Evolutionary conservation across 805 yeast genomes (phyloP).

Genomic region (Yamadazyma ubonensis): DNA sequence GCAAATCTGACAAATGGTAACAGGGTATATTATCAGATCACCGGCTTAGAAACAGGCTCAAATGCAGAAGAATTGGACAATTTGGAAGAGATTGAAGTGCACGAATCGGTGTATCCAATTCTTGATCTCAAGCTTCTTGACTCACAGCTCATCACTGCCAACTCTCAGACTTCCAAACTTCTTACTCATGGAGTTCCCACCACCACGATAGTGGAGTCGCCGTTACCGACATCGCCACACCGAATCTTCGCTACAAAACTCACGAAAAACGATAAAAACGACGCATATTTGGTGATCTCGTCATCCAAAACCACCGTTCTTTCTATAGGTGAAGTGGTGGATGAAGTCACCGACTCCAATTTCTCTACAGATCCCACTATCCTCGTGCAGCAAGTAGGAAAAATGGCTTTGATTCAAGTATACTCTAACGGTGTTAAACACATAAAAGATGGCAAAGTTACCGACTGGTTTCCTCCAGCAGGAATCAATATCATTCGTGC

Average conservation of each 20-base stretch:
- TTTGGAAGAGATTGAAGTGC: slow-evolving; percentile 54
- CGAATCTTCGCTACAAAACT: slow-evolving; percentile 64
- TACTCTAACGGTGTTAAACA: slow-evolving; percentile 70
- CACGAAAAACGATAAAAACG: slow-evolving; percentile 44
- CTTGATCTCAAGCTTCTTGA: slow-evolving; percentile 24
- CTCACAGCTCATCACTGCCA: slow-evolving; percentile 7
- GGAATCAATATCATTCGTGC: slow-evolving; percentile 65
- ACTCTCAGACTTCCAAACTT: slow-evolving; percentile 34
- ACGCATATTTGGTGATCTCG: slow-evolving; percentile 65
- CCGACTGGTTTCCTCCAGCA: slow-evolving; percentile 82
- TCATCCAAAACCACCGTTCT: slow-evolving; percentile 68
- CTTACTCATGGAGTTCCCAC: slow-evolving; percentile 59
- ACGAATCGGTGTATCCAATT: slow-evolving; percentile 55
- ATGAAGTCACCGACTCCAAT: slow-evolving; percentile 68
- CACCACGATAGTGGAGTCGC: slow-evolving; percentile 67
- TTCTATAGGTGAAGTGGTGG: slow-evolving; percentile 76
- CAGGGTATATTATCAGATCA: slow-evolving; percentile 75
- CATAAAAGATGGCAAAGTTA: slow-evolving; percentile 31
- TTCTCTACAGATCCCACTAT: slow-evolving; percentile 63
- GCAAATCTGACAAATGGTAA: slow-evolving; percentile 63
- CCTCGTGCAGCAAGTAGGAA: slow-evolving; percentile 67
- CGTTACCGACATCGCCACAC: slow-evolving; percentile 63
- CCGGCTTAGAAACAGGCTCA: slow-evolving; percentile 52
- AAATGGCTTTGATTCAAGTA: slow-evolving; percentile 64
- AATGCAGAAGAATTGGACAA: slow-evolving; percentile 54